Evolutionary conservation across 257 asterid species (phyloP), one percentile per base, ranked within the genome.

Genomic region (Catharanthus roseus): DNA sequence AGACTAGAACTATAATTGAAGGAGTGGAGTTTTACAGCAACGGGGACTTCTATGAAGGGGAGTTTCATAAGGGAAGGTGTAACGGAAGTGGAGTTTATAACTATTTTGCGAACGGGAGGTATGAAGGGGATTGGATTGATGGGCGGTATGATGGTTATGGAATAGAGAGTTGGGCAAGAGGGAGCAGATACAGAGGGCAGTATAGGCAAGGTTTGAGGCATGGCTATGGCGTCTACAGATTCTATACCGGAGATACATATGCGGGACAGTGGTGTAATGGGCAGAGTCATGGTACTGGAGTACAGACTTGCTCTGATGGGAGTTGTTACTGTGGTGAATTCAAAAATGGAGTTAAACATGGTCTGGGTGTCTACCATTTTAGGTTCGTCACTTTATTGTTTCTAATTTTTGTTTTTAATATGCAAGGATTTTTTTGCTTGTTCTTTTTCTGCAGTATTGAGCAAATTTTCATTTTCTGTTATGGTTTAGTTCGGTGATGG

Each of bases 101-200:
- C 67, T 92, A 84, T 79, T 80, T 82, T 71, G 91, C 79, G 65
- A 88, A 84, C 66, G 96, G 97, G 24, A 85, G 95, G 77, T 92
- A 92, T 54, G 98, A 92, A 49, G 98, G 98, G 53, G 97, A 92
- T 34, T 92, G 98, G 98, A 70, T 92, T 49, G 96, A 92, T 78
- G 97, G 96, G 49, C 85, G 71, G 63, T 92, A 92, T 63, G 98
- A 92, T 73, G 98, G 98, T 5, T 87, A 85, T 70, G 98, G 98
- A 38, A 83, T 92, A 56, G 98, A 92, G 81, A 86, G 91, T 38
- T 92, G 98, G 98, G 86, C 91, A 0, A 88, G 86, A 66, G 98
- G 98, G 60, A 90, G 98, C 62, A 83, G 85, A 70, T 92, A 87
- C 50, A 85, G 80, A 77, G 98, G 98, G 76, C 97, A 90, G 65